phyloP scores from a whole-genome alignment of 805 yeast species.

The Myxozyma kluyveri region DNA sequence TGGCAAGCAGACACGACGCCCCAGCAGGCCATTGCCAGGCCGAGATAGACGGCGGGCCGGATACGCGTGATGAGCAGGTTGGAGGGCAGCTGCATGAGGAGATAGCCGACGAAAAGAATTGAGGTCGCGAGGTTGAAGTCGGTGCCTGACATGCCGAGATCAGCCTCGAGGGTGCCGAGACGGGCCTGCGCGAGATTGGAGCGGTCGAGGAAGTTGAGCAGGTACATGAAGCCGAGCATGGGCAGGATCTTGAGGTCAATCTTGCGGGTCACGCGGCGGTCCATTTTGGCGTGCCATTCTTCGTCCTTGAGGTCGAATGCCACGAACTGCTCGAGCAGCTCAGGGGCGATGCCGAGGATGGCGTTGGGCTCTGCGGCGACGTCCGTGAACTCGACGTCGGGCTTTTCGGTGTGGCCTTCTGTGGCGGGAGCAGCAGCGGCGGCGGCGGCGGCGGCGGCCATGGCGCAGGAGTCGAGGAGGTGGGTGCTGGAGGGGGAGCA shows the following conservation, averaged over 20 bases:
- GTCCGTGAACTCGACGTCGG: no score
- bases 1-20: constrained; percentile 37
- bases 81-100: constrained; percentile 29
- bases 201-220: constrained; percentile 43
- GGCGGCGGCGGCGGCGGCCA: no score
- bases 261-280: constrained; percentile 5
- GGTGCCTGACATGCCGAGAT: constrained; percentile 42
- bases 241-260: constrained; percentile 31
- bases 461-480: no score
- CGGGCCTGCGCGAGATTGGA: constrained; percentile 49
- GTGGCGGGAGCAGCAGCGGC: no score
- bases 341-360: no score
- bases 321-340: constrained; percentile 1
- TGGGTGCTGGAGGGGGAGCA: no score
- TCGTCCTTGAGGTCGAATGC: constrained; percentile 18
- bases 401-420: no score
- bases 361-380: no score
- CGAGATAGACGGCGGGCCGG: constrained; percentile 41
- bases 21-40: constrained; percentile 43
- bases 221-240: constrained; percentile 30
- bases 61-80: constrained; percentile 29
- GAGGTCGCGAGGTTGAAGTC: constrained; percentile 47
- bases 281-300: constrained; percentile 15
- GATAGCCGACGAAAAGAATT: constrained; percentile 41
- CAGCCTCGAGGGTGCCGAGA: constrained; percentile 44